These are phyloP conservation scores for Crithidia bombi DNA, from an alignment of 208 protist genomes.

Conservation along the genomic window DNA sequence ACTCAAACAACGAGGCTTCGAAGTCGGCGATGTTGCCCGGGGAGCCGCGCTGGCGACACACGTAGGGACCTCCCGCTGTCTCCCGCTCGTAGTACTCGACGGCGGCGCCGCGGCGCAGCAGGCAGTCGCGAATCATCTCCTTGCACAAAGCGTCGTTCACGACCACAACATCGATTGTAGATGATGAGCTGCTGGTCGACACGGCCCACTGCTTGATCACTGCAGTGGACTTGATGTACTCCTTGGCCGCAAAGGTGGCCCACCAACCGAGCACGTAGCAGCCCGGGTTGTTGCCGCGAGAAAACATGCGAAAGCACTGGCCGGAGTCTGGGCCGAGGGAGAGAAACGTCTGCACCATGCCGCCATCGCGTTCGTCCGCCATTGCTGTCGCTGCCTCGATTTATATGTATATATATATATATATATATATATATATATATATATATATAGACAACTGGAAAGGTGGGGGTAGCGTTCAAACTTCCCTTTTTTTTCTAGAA, in stretches of 20 bases:
- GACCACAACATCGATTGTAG: slow-evolving; percentile 56
- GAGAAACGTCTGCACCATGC: slow-evolving; percentile 67
- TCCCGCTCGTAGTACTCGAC: slow-evolving; percentile 85
- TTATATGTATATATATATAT: too few relatives aligned
- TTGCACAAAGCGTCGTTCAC: slow-evolving; percentile 86
- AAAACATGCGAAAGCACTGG: slow-evolving; percentile 81
- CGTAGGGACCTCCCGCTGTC: slow-evolving; percentile 50
- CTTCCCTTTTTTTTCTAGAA: too few relatives aligned
- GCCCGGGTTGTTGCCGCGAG: slow-evolving; percentile 58
- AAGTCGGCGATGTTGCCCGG: slow-evolving; percentile 91
- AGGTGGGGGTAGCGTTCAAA: too few relatives aligned
- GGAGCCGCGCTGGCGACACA: slow-evolving; percentile 84
- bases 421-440: too few relatives aligned
- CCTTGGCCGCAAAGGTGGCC: slow-evolving; percentile 70
- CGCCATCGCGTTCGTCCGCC: slow-evolving; percentile 75
- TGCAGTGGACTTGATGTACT: slow-evolving; percentile 89
- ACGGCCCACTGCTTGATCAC: slow-evolving; percentile 75
- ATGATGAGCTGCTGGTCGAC: slow-evolving; percentile 9
- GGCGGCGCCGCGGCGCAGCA: slow-evolving; percentile 73
- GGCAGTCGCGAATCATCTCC: slow-evolving; percentile 87
- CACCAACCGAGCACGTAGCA: slow-evolving; percentile 85
- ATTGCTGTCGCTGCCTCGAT: slow-evolving; percentile 29
- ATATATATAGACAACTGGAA: too few relatives aligned
- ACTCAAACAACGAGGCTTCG: slow-evolving; percentile 87
- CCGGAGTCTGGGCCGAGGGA: slow-evolving; percentile 64